Evolutionary conservation across 2,329 filamentous ascomycete genomes (phyloP), one percentile per base, ranked within the genome.

Genomic region (Furcasterigmium sp.): DNA sequence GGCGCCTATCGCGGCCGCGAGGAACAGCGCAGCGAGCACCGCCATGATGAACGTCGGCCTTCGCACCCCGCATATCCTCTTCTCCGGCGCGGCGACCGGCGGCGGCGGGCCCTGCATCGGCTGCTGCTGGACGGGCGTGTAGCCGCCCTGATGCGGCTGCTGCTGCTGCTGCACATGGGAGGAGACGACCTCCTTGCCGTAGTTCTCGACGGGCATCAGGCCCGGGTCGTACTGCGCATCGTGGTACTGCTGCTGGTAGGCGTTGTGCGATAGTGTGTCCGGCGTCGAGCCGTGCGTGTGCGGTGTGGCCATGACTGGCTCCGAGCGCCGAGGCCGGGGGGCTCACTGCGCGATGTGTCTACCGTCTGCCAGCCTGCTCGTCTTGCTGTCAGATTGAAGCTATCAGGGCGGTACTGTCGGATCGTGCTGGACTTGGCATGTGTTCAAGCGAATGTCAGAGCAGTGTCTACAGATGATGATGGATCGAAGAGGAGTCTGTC

Each of bases 1-100:
- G 19, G 46, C 44, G 10, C 46, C 46, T 8, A 48, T 48, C 7
- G 41, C 41, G 4, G 44, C 46, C 6, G 42, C 32, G 11, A 46
- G 34, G 19, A 48, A 42, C 4, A 48, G 21, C 18, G 42, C 20
- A 4, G 46, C 44, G 4, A 46, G 3, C 20, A 48, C 13, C 0
- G 35, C 37, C 19, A 46, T 21, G 40, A 44, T 43, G 18, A 48
- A 46, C 1, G 46, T 48, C 9, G 41, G 15, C 15, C 23, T 39
- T 14, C 38, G 32, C 9, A 48, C 9, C n/a, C 44, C 46, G 17
- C 34, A 46, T 15, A 48, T 37, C 19, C 44, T 14, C 19, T 25
- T 34, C 13, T 42, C 34, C 8, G 4, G 19, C 6, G 7, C 15
- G 15, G 3, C 18, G 3, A 18, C 15, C 8, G 15, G 37, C 21